Conservation (phyloP, 148 eudicot genomes). For the Rheum nobile region DNA sequence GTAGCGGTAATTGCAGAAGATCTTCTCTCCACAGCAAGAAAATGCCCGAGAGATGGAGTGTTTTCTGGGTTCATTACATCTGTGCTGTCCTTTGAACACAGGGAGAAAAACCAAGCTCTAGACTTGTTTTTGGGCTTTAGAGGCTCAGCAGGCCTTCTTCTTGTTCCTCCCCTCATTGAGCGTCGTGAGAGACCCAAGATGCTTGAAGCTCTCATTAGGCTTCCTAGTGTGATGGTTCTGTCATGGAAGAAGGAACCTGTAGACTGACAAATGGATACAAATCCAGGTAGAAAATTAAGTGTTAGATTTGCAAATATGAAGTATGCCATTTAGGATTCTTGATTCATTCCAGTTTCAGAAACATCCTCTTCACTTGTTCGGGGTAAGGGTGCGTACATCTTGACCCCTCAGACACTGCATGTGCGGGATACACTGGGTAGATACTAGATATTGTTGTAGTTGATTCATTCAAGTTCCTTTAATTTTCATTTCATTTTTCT, state of each 20-base stretch:
- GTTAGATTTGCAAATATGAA: neutral
- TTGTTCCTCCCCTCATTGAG: conserved; percentile 3
- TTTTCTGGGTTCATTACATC: conserved; percentile 8
- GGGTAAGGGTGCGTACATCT: too few relatives aligned
- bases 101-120: conserved; percentile 11
- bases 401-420: too few relatives aligned
- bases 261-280: conserved; percentile 24
- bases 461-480: too few relatives aligned
- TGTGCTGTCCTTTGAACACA: conserved; percentile 15
- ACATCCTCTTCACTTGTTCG: too few relatives aligned
- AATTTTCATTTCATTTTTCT: too few relatives aligned
- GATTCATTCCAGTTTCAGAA: neutral
- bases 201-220: conserved; percentile 43
- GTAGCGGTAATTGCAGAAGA: neutral
- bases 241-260: conserved; percentile 50
- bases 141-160: conserved; percentile 2
- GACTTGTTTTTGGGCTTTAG: conserved; percentile 10
- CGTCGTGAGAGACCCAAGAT: conserved; percentile 29
- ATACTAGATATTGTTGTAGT: too few relatives aligned
- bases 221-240: conserved; percentile 48
- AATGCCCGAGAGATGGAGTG: conserved; percentile 7
- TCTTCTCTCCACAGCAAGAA: conserved; percentile 13
- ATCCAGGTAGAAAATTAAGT: neutral
- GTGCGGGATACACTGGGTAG: too few relatives aligned
- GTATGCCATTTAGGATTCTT: neutral